These are phyloP conservation scores for Boletellus deceptivus DNA, from an alignment of 1,284 basidiomycete genomes.

Conservation along the genomic window DNA sequence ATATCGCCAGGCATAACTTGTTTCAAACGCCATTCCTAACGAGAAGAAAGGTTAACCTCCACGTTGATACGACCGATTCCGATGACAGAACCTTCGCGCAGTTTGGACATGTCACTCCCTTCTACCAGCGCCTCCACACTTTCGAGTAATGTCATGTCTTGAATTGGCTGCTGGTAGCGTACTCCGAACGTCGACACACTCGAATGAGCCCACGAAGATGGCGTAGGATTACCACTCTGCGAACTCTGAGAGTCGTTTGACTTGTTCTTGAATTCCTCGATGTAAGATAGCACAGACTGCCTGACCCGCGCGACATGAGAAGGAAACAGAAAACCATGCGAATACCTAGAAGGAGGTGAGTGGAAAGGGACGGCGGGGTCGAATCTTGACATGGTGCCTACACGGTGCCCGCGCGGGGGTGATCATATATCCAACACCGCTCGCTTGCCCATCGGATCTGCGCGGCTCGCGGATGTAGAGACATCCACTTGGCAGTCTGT, in stretches of 20 bases:
- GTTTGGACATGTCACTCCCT: conserved; percentile 76
- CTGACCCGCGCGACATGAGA: conserved; percentile 78
- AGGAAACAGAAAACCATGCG: conserved; percentile 97
- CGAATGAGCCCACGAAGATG: conserved; percentile 71
- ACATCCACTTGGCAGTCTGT: conserved; percentile 94
- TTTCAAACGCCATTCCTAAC: conserved; percentile 52
- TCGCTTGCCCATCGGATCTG: conserved; percentile 90
- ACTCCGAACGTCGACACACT: conserved; percentile 85
- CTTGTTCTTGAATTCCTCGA: conserved; percentile 38
- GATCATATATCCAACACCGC: conserved; percentile 97
- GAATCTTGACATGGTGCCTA: conserved; percentile 41
- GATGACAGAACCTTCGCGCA: conserved; percentile 53
- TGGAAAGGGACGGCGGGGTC: conserved; percentile 4
- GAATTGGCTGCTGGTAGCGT: conserved; percentile 72
- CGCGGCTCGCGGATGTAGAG: conserved; percentile 76
- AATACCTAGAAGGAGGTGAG: conserved; percentile 56
- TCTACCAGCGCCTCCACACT: conserved; percentile 93
- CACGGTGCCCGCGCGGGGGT: conserved; percentile 91
- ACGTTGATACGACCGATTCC: neutral
- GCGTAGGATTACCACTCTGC: conserved; percentile 36
- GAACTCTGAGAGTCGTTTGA: conserved; percentile 9
- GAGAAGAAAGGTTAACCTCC: neutral
- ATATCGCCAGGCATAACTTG: conserved; percentile 62
- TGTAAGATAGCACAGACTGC: conserved; percentile 42
- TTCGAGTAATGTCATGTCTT: conserved; percentile 66